These are phyloP conservation scores for Verticillium albo-atrum DNA, from an alignment of 2,329 filamentous ascomycete species.

Conservation along the genomic window DNA sequence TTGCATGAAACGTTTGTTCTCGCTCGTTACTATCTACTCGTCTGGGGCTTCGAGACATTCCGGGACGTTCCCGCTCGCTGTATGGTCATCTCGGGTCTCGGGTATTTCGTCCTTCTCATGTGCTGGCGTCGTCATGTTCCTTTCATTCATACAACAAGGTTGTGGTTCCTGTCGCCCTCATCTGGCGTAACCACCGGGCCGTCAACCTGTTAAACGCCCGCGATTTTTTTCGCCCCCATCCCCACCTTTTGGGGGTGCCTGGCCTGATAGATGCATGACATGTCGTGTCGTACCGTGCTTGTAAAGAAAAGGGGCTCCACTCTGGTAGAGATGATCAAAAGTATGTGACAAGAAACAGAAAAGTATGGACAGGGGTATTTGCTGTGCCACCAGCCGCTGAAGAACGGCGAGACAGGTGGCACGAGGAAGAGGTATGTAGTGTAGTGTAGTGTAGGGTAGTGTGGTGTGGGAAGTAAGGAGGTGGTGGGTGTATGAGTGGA, in stretches of 20 bases:
- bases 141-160: neutral
- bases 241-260: neutral
- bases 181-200: neutral
- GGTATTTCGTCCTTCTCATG: conserved; percentile 1
- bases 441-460: neutral
- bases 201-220: neutral
- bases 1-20: neutral
- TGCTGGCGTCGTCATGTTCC: conserved; percentile 5
- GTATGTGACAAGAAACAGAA: neutral
- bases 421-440: neutral
- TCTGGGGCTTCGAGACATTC: neutral
- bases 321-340: neutral
- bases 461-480: neutral
- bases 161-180: neutral
- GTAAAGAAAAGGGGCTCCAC: neutral
- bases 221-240: conserved; percentile 2
- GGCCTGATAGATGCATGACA: neutral
- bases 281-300: neutral
- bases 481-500: neutral
- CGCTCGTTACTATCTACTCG: neutral
- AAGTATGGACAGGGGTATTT: neutral
- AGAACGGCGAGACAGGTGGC: neutral
- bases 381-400: neutral
- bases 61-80: neutral
- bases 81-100: conserved; percentile 7